These are phyloP conservation scores for Sicyos baderoa DNA, from an alignment of 306 rosid genomes.

Conservation along the genomic window DNA sequence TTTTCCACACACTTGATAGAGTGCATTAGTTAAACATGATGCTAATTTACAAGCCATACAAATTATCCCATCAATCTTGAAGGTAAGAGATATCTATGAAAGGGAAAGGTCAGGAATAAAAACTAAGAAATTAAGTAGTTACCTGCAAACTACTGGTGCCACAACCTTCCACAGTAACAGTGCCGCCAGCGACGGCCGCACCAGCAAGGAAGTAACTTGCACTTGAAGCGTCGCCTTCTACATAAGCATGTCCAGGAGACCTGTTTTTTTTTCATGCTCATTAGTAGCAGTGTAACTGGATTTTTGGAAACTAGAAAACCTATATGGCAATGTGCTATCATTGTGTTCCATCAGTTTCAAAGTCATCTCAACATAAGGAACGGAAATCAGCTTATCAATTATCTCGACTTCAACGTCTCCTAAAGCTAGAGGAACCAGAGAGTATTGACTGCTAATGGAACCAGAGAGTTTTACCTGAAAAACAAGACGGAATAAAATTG, in stretches of 20 bases:
- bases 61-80: not conserved
- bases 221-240: slow-evolving; percentile 98
- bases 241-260: slow-evolving; percentile 89
- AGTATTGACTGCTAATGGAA: slow-evolving; percentile 92
- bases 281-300: slow-evolving; percentile 18
- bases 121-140: slow-evolving; percentile 3
- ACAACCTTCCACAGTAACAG: slow-evolving; percentile 89
- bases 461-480: slow-evolving; percentile 95
- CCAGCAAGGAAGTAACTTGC: slow-evolving; percentile 99
- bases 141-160: slow-evolving; percentile 99
- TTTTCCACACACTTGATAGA: not conserved
- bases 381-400: slow-evolving; percentile 79
- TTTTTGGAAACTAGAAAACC: slow-evolving; percentile 15
- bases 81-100: not conserved
- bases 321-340: slow-evolving; percentile 22
- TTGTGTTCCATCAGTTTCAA: slow-evolving; percentile 88
- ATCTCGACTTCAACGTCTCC: slow-evolving; percentile 91
- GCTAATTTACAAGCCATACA: not conserved
- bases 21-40: not conserved
- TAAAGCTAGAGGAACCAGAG: slow-evolving; percentile 93
- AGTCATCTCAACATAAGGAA: slow-evolving; percentile 98
- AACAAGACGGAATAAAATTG: slow-evolving; percentile 9
- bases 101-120: not conserved
- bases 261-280: slow-evolving; percentile 29
- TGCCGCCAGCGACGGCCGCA: slow-evolving; percentile 97